Base-by-base conservation (phyloP, 305 asterid genomes). In the Fraxinus angustifolia region DNA sequence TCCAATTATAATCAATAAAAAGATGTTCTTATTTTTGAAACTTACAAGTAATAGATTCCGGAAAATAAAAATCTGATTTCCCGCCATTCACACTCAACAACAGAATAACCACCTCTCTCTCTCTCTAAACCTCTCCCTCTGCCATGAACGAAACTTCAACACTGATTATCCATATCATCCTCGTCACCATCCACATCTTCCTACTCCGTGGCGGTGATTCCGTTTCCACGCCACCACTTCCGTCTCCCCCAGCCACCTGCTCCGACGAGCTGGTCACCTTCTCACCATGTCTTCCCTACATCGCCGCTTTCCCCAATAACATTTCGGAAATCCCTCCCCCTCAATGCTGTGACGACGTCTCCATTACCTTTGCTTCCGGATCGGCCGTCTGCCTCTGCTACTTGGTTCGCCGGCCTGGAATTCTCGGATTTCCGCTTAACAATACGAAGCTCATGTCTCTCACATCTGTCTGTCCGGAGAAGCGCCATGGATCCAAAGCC, bases 341-440 rank as follows among this genome's bases (percentile, higher is more conserved):
- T 56, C 88, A 89, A 79, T 95, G 99, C 85, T 95, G 99, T 83
- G 82, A 87, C 28, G 90, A 81, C 58, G 83, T 93, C 23, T 83
- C 90, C 71, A 65, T 85, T 31, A 90, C 92, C 1, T 85, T 87
- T 84, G 3, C 31, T 21, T 80, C 89, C 78, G 88, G 90, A 75
- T 80, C 87, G 73, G 91, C 91, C 16, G 68, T 90, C 80, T 95
- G 98, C 78, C 77, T 93, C 76, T 94, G 98, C 86, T 88, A 93
- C 90, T 83, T 95, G 50, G 53, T 92, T 34, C 89, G 67, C 17
- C 84, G 86, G 79, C 97, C 97, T 45, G 75, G 79, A 42, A 83
- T 92, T 40, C 88, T 94, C 68, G 97, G 97, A 34, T 93, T 93
- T 83, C 96, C 97, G 26, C 83, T 93, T 83, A 86, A 84, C 86